A percentile compares a stretch with the other conserved stretches of the same genome.
Evolutionary conservation across 225 moss, liverwort and hornwort genomes (phyloP).

Genomic region (Marchantia paleacea): DNA sequence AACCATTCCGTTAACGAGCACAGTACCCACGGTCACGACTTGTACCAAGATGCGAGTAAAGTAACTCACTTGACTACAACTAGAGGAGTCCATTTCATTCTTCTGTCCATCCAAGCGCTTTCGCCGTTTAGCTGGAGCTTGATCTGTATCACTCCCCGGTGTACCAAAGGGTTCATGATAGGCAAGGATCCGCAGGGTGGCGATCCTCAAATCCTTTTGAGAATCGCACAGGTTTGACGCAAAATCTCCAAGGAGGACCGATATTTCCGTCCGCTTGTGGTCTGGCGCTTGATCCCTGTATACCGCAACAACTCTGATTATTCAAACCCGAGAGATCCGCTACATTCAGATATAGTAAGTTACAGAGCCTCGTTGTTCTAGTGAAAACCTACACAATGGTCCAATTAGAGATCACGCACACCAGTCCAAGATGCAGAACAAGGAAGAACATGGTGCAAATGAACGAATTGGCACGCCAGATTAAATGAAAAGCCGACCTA

Average conservation of each 20-base stretch:
- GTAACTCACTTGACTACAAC: not conserved
- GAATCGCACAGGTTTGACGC: conserved; percentile 61
- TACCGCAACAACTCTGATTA: not conserved
- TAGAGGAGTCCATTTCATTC: conserved; percentile 29
- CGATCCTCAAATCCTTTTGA: conserved; percentile 60
- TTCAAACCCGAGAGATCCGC: not conserved
- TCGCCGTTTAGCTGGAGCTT: conserved; percentile 53
- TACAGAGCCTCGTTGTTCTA: not conserved
- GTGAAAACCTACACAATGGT: not conserved
- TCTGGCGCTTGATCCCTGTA: conserved; percentile 34
- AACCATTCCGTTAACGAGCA: too few species aligned
- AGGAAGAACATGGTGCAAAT: not conserved
- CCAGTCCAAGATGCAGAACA: not conserved
- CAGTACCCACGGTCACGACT: too few species aligned
- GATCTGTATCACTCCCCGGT: conserved; percentile 28
- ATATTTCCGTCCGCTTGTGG: conserved; percentile 31
- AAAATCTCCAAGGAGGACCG: conserved; percentile 49
- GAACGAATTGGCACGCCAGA: not conserved
- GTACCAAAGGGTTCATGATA: conserved; percentile 52
- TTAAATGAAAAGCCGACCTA: not conserved
- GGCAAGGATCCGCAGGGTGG: conserved; percentile 64
- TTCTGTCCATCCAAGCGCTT: conserved; percentile 44
- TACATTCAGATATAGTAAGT: not conserved
- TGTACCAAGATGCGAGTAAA: not conserved
- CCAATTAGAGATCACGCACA: not conserved